Evolutionary conservation across 73 alveolate genomes (phyloP).

Genomic region (Paraurostyla sp.): DNA sequence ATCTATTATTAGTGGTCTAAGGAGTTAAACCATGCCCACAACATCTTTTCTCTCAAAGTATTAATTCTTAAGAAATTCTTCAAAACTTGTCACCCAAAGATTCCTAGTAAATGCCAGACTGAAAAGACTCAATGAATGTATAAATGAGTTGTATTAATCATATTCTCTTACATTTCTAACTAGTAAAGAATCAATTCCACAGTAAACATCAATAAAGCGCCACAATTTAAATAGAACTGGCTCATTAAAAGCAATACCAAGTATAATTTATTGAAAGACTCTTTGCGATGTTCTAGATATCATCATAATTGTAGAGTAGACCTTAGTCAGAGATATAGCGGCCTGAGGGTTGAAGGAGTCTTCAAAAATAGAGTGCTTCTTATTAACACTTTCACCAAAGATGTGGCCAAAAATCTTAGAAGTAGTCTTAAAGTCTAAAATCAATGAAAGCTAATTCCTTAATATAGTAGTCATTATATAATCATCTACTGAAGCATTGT

Average conservation of each 20-base stretch:
- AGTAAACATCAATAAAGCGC: slow-evolving; percentile 72
- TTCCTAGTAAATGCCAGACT: slow-evolving; percentile 65
- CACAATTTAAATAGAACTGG: slow-evolving; percentile 74
- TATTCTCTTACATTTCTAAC: slow-evolving; percentile 44
- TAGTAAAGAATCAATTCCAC: slow-evolving; percentile 56
- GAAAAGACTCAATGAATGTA: slow-evolving; percentile 56
- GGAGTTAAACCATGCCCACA: slow-evolving; percentile 37
- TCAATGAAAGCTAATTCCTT: slow-evolving; percentile 39
- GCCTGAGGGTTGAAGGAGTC: slow-evolving; percentile 71
- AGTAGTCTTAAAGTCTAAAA: slow-evolving; percentile 62
- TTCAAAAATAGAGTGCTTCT: slow-evolving; percentile 61
- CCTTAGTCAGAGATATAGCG: slow-evolving; percentile 69
- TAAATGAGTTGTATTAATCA: slow-evolving; percentile 49
- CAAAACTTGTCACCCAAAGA: slow-evolving; percentile 75
- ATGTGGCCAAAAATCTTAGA: slow-evolving; percentile 53
- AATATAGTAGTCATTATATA: slow-evolving; percentile 44
- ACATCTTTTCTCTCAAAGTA: slow-evolving; percentile 69
- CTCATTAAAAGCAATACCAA: slow-evolving; percentile 80
- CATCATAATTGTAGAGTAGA: slow-evolving; percentile 73
- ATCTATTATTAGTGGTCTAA: slow-evolving; percentile 53
- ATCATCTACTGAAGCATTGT: slow-evolving; percentile 60
- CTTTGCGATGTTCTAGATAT: slow-evolving; percentile 45
- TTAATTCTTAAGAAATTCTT: slow-evolving; percentile 66
- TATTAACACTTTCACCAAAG: slow-evolving; percentile 51
- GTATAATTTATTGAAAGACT: slow-evolving; percentile 67